These are phyloP conservation scores for Coemansia furcata DNA, from an alignment of 192 early-diverging fungal genomes.

Conservation along the genomic window DNA sequence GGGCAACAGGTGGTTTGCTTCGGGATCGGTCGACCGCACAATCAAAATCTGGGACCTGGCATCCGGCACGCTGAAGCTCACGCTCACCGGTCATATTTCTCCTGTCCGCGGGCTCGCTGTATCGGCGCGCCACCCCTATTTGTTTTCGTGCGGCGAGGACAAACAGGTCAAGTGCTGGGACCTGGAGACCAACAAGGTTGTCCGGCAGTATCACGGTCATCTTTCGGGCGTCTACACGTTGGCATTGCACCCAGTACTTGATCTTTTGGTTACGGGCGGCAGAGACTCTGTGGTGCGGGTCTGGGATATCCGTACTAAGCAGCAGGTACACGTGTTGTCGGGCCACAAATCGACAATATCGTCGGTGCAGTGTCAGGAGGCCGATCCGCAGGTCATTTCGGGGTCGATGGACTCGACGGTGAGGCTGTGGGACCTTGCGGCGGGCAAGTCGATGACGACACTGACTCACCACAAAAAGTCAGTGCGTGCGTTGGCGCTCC, in stretches of 20 bases:
- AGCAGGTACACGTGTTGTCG: slow-evolving; percentile 80
- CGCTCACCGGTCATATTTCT: slow-evolving; percentile 96
- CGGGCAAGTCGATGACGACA: slow-evolving; percentile 89
- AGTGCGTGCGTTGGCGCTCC: slow-evolving; percentile 87
- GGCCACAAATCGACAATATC: slow-evolving; percentile 88
- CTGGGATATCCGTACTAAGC: slow-evolving; percentile 99
- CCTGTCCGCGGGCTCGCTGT: slow-evolving; percentile 93
- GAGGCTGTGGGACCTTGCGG: slow-evolving; percentile 94
- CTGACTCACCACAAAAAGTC: slow-evolving; percentile 99
- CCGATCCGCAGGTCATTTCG: slow-evolving; percentile 95
- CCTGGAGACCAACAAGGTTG: slow-evolving; percentile 97
- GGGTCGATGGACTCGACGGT: slow-evolving; percentile 92
- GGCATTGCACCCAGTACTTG: slow-evolving; percentile 89
- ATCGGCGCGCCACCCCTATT: slow-evolving; percentile 91
- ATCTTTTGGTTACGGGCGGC: slow-evolving; percentile 91
- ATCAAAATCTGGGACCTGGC: slow-evolving; percentile 99
- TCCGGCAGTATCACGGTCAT: slow-evolving; percentile 98
- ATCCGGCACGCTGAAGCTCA: slow-evolving; percentile 90
- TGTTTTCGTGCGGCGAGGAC: slow-evolving; percentile 97
- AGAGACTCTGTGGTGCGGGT: slow-evolving; percentile 93
- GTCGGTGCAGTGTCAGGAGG: slow-evolving; percentile 87
- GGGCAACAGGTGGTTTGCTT: slow-evolving; percentile 97
- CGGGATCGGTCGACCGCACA: slow-evolving; percentile 94
- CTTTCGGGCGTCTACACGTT: slow-evolving; percentile 91
- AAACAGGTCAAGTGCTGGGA: slow-evolving; percentile 99